A percentile compares a stretch with the other conserved stretches of the same genome.
These are phyloP conservation scores for Stropharia rugosoannulata DNA, from an alignment of 768 basidiomycete species.

Conservation along the genomic window DNA sequence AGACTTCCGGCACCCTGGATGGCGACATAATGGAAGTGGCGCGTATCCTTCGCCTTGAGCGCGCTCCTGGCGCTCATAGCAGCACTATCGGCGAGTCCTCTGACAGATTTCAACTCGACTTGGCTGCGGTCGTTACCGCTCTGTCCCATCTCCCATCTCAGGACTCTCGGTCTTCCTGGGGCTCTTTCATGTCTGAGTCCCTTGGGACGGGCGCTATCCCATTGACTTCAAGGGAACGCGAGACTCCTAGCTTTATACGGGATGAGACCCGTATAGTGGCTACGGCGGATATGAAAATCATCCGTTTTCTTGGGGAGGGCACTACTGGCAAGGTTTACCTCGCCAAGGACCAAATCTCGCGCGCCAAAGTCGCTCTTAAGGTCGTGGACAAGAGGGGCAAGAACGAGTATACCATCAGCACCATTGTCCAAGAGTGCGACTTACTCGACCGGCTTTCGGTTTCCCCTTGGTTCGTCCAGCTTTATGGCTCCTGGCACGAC, in stretches of 20 bases:
- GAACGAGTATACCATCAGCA: conserved; percentile 10
- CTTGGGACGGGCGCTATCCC: not conserved
- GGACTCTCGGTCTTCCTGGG: not conserved
- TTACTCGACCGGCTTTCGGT: conserved; percentile 18
- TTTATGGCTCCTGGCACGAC: conserved; percentile 24
- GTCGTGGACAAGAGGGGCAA: conserved; percentile 23
- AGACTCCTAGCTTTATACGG: not conserved
- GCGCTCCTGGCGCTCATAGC: not conserved
- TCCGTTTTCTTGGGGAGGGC: conserved; percentile 28
- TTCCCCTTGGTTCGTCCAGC: conserved; percentile 21
- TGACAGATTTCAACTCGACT: not conserved
- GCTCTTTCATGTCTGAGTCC: not conserved
- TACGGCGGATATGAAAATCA: conserved; percentile 14
- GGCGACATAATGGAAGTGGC: not conserved
- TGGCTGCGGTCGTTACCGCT: not conserved
- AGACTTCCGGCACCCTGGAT: not conserved
- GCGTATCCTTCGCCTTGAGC: not conserved
- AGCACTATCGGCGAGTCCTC: conserved; percentile 1
- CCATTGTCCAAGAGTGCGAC: conserved; percentile 19
- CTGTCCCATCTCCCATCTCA: not conserved
- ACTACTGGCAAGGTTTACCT: conserved; percentile 26
- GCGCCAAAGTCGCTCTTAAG: conserved; percentile 26
- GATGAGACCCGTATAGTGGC: conserved; percentile 10
- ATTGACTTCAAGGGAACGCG: not conserved
- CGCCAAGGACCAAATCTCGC: conserved; percentile 22